Conservation (phyloP, 2,329 filamentous ascomycete species). For the Talaromyces sp. region DNA sequence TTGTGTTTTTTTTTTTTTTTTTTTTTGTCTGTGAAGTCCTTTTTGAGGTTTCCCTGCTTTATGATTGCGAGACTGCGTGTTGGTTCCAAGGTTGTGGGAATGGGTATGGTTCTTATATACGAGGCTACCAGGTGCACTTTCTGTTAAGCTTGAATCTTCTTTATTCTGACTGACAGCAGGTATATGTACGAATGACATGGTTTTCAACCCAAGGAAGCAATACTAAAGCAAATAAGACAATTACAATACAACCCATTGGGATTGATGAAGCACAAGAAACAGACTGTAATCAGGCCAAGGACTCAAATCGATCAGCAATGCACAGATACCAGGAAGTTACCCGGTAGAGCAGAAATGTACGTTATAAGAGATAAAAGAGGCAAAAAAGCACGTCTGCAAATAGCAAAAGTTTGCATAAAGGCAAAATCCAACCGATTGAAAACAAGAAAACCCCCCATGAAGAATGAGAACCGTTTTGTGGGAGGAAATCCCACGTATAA, state of each 20-base stretch:
- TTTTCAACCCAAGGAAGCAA: background rate
- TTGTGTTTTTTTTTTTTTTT: no score
- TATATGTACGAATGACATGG: no score
- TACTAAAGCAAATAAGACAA: background rate
- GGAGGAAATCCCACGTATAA: constrained; percentile 12
- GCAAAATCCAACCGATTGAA: constrained; percentile 23
- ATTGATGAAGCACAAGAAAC: background rate
- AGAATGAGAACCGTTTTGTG: constrained; percentile 21
- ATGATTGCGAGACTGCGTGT: no score
- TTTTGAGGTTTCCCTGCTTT: no score
- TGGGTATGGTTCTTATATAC: no score
- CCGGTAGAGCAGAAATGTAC: constrained; percentile 20
- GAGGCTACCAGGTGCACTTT: no score
- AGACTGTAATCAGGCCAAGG: background rate
- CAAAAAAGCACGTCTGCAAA: constrained; percentile 5
- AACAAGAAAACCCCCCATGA: constrained; percentile 21
- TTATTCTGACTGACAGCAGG: no score
- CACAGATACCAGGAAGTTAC: constrained; percentile 14
- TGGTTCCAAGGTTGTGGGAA: no score
- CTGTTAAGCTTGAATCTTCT: no score
- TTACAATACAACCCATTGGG: background rate
- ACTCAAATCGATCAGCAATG: constrained; percentile 1
- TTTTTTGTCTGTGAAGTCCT: no score
- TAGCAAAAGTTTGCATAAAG: constrained; percentile 14
- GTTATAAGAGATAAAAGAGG: constrained; percentile 11